Conservation (phyloP, 1,284 basidiomycete genomes). For the Cutaneotrichosporon sp. region DNA sequence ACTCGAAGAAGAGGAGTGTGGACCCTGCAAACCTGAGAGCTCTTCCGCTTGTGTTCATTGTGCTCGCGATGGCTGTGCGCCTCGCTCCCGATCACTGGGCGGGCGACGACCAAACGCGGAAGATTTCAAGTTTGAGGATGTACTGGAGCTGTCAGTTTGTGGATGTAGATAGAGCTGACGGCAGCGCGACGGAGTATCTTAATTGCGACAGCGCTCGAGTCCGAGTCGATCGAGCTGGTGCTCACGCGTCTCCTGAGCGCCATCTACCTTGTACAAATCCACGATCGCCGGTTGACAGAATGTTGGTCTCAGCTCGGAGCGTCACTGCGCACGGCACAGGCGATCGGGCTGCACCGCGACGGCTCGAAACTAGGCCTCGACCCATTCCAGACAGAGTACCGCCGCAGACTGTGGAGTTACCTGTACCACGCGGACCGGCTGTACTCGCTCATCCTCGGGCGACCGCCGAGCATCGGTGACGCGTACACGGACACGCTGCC, state of each 20-base stretch:
- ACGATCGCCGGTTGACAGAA: constrained; percentile 59
- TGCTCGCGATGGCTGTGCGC: constrained; percentile 84
- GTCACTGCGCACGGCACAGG: constrained; percentile 88
- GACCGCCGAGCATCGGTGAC: constrained; percentile 67
- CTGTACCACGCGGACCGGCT: constrained; percentile 84
- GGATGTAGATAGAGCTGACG: not conserved
- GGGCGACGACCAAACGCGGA: constrained; percentile 70
- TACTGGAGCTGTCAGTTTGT: constrained; percentile 82
- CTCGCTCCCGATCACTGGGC: constrained; percentile 79
- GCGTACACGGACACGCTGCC: constrained; percentile 56
- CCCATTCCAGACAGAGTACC: constrained; percentile 77
- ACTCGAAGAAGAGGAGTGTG: constrained; percentile 67
- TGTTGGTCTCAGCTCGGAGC: constrained; percentile 94
- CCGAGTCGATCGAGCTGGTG: constrained; percentile 85
- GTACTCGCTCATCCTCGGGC: constrained; percentile 77
- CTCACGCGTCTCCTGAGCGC: constrained; percentile 83
- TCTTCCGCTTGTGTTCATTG: constrained; percentile 84
- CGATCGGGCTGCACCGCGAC: constrained; percentile 87
- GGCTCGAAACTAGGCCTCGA: constrained; percentile 67
- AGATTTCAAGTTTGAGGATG: constrained; percentile 77
- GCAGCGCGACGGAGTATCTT: constrained; percentile 80
- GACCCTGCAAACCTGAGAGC: constrained; percentile 84
- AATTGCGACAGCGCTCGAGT: constrained; percentile 84
- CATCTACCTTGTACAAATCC: constrained; percentile 76
- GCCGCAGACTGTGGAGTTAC: constrained; percentile 89